These are phyloP conservation scores for Penicillium sp. DNA, from an alignment of 2,329 filamentous ascomycete genomes.

Conservation along the genomic window DNA sequence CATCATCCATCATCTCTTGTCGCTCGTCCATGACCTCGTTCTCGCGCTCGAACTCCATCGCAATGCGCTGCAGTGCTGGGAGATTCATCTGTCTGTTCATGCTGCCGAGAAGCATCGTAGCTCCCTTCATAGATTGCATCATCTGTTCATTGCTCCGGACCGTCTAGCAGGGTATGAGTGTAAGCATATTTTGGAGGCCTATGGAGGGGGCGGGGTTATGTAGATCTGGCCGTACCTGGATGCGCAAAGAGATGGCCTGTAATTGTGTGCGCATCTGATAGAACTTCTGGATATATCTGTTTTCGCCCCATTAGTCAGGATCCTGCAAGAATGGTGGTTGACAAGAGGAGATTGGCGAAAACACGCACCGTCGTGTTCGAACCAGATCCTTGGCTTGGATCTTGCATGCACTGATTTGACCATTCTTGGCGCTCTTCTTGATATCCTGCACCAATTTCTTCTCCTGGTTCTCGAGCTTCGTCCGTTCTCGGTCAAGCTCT, in stretches of 20 bases:
- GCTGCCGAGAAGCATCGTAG: constrained; percentile 85
- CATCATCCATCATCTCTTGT: constrained; percentile 99
- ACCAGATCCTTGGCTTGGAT: constrained; percentile 98
- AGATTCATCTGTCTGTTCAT: constrained; percentile 99
- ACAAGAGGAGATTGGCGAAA: not conserved
- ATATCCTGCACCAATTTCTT: constrained; percentile 96
- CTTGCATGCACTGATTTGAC: constrained; percentile 96
- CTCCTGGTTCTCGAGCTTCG: constrained; percentile 97
- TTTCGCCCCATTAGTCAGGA: not conserved
- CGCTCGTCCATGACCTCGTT: constrained; percentile 99
- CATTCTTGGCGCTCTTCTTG: constrained; percentile 97
- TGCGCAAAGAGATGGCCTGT: constrained; percentile 90
- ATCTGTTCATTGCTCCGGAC: constrained; percentile 98
- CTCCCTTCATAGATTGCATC: constrained; percentile 99
- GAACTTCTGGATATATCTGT: constrained; percentile 93
- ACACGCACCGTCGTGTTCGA: constrained; percentile 71
- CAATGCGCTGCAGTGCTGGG: constrained; percentile 89
- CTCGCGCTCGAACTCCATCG: constrained; percentile 98
- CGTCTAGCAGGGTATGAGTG: constrained; percentile 59
- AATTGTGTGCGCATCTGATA: constrained; percentile 97
- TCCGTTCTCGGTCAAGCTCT: constrained; percentile 89
- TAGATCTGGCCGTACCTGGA: constrained; percentile 65
- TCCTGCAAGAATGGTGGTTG: not conserved
- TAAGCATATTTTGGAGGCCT: constrained; percentile 9
- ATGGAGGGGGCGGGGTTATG: not conserved